Evolutionary conservation across 305 asterid species (phyloP), one percentile per base, ranked within the genome.

Genomic region (Fraxinus dipetala): DNA sequence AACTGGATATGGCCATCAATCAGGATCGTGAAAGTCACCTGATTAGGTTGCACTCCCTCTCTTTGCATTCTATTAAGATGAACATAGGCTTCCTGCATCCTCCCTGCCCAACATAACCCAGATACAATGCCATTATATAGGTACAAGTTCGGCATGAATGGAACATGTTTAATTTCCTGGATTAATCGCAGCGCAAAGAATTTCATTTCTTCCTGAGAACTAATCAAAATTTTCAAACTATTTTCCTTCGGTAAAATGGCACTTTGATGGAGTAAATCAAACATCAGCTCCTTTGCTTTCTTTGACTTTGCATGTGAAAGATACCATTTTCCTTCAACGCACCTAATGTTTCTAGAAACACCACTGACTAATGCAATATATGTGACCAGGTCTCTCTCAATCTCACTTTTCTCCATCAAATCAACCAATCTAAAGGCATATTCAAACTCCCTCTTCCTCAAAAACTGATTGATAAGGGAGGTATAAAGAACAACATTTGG

Each of bases 21-120:
- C 24, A 90, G 88, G 84, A 90, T 87, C n/a, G 90, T 89, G 86
- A 85, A 90, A 28, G 94, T 90, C 78, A 90, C 94, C 30, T 78
- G 79, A 89, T 92, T 92, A 43, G 93, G 94, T 28, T 54, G 72
- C 84, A 90, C 24, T 28, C 92, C 90, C 35, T 87, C 88, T 9
- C 73, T 79, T 82, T 79, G 82, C 92, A 89, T 92, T 56, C 34
- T 70, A 56, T 80, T 76, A 72, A 92, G 86, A 85, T 89, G 89
- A 77, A 76, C 78, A 43, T 89, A 84, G n/a, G 94, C 96, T 51
- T 88, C 91, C 18, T 86, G 56, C 92, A 88, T 85, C 80, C 70
- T 78, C 24, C 78, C 84, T 51, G 89, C 85, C 85, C 87, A 85
- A 83, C 94, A 89, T 35, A 88, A 78, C 10, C 89, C 90, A 48